A percentile compares a stretch with the other conserved stretches of the same genome.
These are phyloP conservation scores for Aristolochia fimbriata DNA, from an alignment of 164 flowering plant genomes.

Conservation along the genomic window DNA sequence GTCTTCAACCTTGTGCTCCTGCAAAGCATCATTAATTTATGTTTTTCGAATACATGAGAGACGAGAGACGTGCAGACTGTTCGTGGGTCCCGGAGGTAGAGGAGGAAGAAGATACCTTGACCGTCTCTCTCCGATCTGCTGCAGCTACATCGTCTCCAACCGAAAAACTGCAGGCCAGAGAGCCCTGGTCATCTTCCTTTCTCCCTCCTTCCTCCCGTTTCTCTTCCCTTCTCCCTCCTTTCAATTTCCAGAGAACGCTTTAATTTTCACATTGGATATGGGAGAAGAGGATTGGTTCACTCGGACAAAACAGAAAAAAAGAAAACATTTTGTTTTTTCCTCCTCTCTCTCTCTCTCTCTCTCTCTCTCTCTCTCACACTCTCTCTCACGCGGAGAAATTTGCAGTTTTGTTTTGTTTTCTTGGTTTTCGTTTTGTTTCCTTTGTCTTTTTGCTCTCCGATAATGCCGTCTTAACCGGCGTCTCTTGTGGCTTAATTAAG, in stretches of 20 bases:
- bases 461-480: conserved; percentile 27
- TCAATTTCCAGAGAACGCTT: too few relatives aligned
- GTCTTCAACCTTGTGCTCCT: conserved; percentile 32
- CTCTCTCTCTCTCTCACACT: too few relatives aligned
- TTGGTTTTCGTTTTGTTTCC: neutral
- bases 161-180: neutral
- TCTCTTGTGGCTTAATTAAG: conserved; percentile 13
- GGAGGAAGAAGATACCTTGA: conserved; percentile 7
- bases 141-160: neutral
- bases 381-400: neutral
- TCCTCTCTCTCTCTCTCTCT: too few relatives aligned
- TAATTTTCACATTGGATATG: too few relatives aligned
- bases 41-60: conserved; percentile 4
- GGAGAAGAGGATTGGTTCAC: too few relatives aligned
- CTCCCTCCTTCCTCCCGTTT: neutral
- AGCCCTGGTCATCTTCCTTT: neutral
- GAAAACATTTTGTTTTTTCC: too few relatives aligned
- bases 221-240: too few relatives aligned
- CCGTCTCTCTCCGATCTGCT: conserved; percentile 2
- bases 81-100: neutral
- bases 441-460: neutral
- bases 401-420: neutral
- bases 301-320: too few relatives aligned
- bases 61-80: neutral
- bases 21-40: conserved; percentile 1